phyloP scores from a whole-genome alignment of 139 green algal genomes.

The Eudorina sp. region DNA sequence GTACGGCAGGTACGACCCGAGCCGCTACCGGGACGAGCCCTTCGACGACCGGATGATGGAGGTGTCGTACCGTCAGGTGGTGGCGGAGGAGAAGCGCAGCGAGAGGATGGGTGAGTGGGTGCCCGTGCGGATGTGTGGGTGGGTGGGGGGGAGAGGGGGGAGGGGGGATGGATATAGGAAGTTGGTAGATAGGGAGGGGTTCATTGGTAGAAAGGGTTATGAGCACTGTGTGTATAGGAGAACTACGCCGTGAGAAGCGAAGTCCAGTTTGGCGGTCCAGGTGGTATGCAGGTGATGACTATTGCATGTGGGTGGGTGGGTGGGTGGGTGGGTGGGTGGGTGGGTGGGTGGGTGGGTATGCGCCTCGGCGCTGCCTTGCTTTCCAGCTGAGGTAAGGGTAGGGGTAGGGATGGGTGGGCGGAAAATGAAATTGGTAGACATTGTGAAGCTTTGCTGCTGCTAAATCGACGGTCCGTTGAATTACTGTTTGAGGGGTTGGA shows the following conservation, averaged over 20 bases:
- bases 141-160: neutral
- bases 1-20: slow-evolving; percentile 16
- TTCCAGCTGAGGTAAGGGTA: no score
- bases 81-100: slow-evolving; percentile 59
- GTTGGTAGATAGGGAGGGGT: neutral
- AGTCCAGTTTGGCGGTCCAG: no score
- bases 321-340: no score
- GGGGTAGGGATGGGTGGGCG: no score
- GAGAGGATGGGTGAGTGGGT: slow-evolving; percentile 46
- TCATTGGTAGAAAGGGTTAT: neutral
- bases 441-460: no score
- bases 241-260: neutral
- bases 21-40: slow-evolving; percentile 42
- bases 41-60: slow-evolving; percentile 61
- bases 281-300: no score
- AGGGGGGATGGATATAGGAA: neutral
- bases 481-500: no score
- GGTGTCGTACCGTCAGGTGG: slow-evolving; percentile 42
- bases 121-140: neutral
- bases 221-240: neutral
- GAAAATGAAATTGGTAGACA: no score
- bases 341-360: no score
- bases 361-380: no score
- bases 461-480: no score
- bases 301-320: no score